A percentile compares a stretch with the other conserved stretches of the same genome.
Evolutionary conservation across 441 rosid species (phyloP).

Genomic region (Adansonia rubrostipa): DNA sequence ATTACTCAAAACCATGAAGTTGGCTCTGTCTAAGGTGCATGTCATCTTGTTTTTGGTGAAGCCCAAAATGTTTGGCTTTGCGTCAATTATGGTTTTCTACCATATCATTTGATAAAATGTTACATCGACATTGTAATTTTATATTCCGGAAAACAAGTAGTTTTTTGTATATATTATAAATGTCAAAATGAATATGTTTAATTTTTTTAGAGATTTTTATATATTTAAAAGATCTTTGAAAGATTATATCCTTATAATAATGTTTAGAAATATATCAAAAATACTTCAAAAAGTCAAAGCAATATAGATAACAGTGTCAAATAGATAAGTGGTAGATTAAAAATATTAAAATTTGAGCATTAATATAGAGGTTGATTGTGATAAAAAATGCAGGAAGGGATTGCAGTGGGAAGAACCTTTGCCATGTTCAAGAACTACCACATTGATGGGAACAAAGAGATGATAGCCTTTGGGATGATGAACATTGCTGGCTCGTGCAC

Average conservation of each 20-base stretch:
- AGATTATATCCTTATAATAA: no score
- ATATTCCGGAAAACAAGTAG: no score
- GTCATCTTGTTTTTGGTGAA: background rate
- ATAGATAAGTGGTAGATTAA: background rate
- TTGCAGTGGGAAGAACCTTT: slow-evolving; percentile 68
- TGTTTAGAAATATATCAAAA: no score
- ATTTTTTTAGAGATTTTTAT: no score
- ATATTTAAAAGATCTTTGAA: no score
- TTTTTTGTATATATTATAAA: no score
- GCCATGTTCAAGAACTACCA: slow-evolving; percentile 67
- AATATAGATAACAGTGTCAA: no score
- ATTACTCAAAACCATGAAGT: background rate
- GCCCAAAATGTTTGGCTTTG: background rate
- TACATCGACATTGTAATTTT: no score
- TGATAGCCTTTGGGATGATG: slow-evolving; percentile 72
- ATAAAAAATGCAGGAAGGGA: slow-evolving; percentile 51
- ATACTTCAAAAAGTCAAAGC: no score
- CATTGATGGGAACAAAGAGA: slow-evolving; percentile 68
- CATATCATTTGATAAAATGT: no score
- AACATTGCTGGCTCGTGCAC: slow-evolving; percentile 65
- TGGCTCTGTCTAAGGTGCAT: background rate
- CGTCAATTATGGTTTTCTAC: no score
- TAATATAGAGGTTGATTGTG: background rate
- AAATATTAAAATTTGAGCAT: background rate
- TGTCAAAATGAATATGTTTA: no score